Conservation (phyloP, 2,329 filamentous ascomycete genomes). For the Paraphoma chrysanthemicola region DNA sequence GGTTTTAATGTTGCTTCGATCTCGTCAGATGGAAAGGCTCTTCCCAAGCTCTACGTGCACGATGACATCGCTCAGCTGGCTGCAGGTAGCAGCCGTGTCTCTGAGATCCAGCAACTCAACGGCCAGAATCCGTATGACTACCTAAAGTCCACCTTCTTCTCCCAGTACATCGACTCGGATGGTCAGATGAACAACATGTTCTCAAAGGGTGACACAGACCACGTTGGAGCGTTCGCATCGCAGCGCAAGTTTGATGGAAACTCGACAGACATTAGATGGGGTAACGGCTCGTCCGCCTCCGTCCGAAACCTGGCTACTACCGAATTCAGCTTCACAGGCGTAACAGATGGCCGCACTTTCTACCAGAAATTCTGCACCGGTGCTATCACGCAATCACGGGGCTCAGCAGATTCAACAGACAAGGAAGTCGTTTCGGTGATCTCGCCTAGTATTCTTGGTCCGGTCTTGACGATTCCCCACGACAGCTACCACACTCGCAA, state of each 20-base stretch:
- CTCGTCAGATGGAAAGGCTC: conserved; percentile 38
- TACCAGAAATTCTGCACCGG: conserved; percentile 44
- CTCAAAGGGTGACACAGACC: conserved; percentile 29
- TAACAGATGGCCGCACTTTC: conserved; percentile 46
- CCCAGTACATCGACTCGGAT: conserved; percentile 32
- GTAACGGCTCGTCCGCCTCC: conserved; percentile 32
- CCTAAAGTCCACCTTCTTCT: conserved; percentile 21
- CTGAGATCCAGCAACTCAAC: conserved; percentile 36
- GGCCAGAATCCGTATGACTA: conserved; percentile 32
- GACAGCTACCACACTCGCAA: conserved; percentile 21
- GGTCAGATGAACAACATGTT: conserved; percentile 30
- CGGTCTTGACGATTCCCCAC: conserved; percentile 28
- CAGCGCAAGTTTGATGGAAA: conserved; percentile 29
- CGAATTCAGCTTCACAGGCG: conserved; percentile 26
- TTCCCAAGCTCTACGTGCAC: conserved; percentile 42
- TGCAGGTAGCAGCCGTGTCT: conserved; percentile 22
- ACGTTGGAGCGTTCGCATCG: conserved; percentile 20
- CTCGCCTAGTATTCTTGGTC: conserved; percentile 14
- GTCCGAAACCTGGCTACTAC: conserved; percentile 27
- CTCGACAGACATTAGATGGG: conserved; percentile 37
- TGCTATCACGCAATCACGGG: background rate
- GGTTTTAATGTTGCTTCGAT: conserved; percentile 31
- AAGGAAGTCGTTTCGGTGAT: conserved; percentile 3
- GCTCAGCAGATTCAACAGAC: conserved; percentile 11
- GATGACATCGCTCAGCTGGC: conserved; percentile 25